Conservation (phyloP, 805 yeast species). For the Wickerhamomyces pijperi region DNA sequence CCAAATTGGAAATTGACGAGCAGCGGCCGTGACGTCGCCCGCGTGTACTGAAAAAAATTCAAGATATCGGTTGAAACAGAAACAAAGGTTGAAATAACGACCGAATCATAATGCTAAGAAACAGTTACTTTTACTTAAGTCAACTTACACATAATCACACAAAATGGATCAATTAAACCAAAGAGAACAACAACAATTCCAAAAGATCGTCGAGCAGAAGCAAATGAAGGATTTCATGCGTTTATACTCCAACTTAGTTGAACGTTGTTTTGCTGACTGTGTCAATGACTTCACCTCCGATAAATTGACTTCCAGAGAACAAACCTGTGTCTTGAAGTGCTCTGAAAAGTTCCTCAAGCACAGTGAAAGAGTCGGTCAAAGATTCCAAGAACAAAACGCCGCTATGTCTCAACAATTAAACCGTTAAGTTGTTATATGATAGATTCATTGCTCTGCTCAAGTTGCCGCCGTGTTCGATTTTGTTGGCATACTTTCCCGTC, state of each 20-base stretch:
- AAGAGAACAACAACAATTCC: constrained; percentile 95
- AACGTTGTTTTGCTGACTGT: constrained; percentile 95
- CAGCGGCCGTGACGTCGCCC: no score
- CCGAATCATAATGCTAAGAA: no score
- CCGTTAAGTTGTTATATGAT: constrained; percentile 10
- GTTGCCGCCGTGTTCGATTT: no score
- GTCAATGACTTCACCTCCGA: constrained; percentile 96
- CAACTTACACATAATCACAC: constrained; percentile 1
- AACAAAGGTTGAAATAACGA: no score
- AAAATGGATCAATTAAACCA: constrained; percentile 89
- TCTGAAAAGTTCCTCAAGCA: constrained; percentile 97
- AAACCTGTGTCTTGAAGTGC: constrained; percentile 78
- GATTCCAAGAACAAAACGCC: constrained; percentile 97
- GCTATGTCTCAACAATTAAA: constrained; percentile 63
- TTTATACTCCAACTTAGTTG: constrained; percentile 86
- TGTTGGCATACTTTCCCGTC: no score
- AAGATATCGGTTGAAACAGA: no score
- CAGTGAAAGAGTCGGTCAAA: constrained; percentile 94
- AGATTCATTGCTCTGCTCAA: neutral
- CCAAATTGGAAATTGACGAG: no score
- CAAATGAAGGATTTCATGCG: constrained; percentile 99
- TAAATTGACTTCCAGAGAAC: constrained; percentile 76
- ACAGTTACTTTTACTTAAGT: no score
- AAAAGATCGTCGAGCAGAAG: constrained; percentile 89
- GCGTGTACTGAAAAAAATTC: no score